Percentiles rank a stretch among this genome's conserved stretches.
Evolutionary conservation across 805 yeast species (phyloP).

Genomic region (Metschnikowia proteae): DNA sequence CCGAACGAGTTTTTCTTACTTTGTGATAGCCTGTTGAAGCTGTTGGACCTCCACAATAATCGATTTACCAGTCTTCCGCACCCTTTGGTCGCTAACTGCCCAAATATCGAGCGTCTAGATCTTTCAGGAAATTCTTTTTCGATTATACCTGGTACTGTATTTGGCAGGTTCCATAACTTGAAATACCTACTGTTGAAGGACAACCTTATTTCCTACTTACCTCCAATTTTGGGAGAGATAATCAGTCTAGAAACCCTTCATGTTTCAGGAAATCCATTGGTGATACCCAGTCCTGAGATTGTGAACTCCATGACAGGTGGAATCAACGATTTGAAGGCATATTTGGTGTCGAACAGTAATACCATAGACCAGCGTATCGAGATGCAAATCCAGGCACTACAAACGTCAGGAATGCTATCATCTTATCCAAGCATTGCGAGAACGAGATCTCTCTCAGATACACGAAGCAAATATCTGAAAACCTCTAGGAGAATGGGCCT

Average conservation of each 20-base stretch:
- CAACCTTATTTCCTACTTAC: constrained; percentile 54
- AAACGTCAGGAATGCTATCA: constrained; percentile 4
- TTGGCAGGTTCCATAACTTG: constrained; percentile 41
- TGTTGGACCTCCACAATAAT: constrained; percentile 66
- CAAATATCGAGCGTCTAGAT: constrained; percentile 60
- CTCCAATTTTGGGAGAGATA: constrained; percentile 50
- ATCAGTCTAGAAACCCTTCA: constrained; percentile 54
- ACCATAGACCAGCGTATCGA: constrained; percentile 21
- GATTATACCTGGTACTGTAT: constrained; percentile 43
- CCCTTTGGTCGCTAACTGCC: constrained; percentile 29
- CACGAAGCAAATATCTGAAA: constrained; percentile 49
- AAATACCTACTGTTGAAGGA: constrained; percentile 59
- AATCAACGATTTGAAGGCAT: constrained; percentile 39
- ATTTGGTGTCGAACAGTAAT: constrained; percentile 33
- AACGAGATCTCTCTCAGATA: constrained; percentile 29
- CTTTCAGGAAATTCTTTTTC: constrained; percentile 53
- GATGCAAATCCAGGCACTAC: constrained; percentile 16
- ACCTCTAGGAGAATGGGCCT: constrained; percentile 78
- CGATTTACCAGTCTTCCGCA: constrained; percentile 51
- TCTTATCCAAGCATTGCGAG: constrained; percentile 21
- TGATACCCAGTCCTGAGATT: constrained; percentile 41
- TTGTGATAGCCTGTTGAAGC: constrained; percentile 25
- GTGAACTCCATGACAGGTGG: constrained; percentile 41
- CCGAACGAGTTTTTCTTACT: constrained; percentile 13
- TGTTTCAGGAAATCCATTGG: constrained; percentile 58